A percentile compares a stretch with the other conserved stretches of the same genome.
phyloP scores from a whole-genome alignment of 202 grass and related monocot species.

The Dendrocalamus latiflorus region DNA sequence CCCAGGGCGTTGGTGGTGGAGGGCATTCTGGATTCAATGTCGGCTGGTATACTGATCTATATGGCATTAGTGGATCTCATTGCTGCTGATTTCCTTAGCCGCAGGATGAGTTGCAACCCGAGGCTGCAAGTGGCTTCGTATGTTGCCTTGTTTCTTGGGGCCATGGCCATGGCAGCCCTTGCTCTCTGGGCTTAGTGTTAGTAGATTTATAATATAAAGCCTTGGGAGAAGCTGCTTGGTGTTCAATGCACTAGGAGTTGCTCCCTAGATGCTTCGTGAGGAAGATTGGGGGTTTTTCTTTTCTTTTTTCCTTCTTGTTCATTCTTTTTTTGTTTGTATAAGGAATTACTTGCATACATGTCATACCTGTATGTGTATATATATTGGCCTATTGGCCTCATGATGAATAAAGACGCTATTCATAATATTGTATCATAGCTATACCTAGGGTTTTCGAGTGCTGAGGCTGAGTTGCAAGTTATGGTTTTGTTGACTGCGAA shows the following conservation, averaged over 20 bases:
- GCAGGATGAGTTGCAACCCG: slow-evolving; percentile 49
- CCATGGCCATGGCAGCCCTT: slow-evolving; percentile 65
- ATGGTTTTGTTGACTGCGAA: too few species aligned
- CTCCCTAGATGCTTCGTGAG: neutral
- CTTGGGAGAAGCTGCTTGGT: neutral
- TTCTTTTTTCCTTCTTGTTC: neutral
- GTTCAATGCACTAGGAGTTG: neutral
- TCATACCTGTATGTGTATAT: too few species aligned
- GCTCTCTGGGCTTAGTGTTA: slow-evolving; percentile 73
- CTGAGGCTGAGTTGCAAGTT: too few species aligned
- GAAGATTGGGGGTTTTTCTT: too few species aligned
- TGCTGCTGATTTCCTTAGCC: slow-evolving; percentile 76
- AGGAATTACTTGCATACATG: rapidly evolving
- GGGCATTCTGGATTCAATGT: slow-evolving; percentile 71
- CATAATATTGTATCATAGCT: too few species aligned
- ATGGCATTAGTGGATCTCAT: slow-evolving; percentile 86
- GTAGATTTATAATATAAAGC: neutral
- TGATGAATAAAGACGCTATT: too few species aligned
- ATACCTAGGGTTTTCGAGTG: too few species aligned
- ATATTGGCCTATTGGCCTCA: too few species aligned
- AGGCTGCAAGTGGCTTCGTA: slow-evolving; percentile 63
- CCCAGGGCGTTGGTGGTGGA: slow-evolving; percentile 52
- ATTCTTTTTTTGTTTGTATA: slow-evolving; percentile 11
- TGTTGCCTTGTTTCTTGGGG: slow-evolving; percentile 60
- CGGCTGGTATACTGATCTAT: slow-evolving; percentile 84